Evolutionary conservation across 805 yeast genomes (phyloP).

Genomic region (Lachancea mirantina): DNA sequence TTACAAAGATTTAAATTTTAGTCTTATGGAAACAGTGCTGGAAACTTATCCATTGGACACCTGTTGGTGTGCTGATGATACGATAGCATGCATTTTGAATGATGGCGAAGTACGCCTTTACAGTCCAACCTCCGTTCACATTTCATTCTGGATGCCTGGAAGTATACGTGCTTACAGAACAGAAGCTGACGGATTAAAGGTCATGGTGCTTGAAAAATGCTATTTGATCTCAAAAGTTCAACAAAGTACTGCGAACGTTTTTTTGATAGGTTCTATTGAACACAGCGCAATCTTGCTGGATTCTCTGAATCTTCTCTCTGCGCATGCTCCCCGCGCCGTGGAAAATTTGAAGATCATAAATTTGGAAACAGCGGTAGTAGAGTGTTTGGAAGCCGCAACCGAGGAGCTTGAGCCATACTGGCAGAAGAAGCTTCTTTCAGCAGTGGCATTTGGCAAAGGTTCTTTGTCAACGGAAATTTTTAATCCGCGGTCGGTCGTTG

Average conservation of each 20-base stretch:
- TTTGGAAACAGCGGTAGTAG: conserved; percentile 53
- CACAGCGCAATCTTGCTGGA: conserved; percentile 80
- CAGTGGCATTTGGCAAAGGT: conserved; percentile 79
- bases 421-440: conserved; percentile 74
- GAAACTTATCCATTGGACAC: conserved; percentile 39
- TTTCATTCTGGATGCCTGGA: conserved; percentile 44
- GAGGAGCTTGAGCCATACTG: conserved; percentile 70
- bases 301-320: conserved; percentile 53
- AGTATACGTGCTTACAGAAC: conserved; percentile 40
- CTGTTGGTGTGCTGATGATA: conserved; percentile 84
- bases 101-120: conserved; percentile 59
- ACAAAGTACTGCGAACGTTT: conserved; percentile 48
- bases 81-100: conserved; percentile 51
- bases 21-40: conserved; percentile 21
- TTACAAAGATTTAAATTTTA: conserved; percentile 29
- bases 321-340: conserved; percentile 69
- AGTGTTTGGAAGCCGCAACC: conserved; percentile 66
- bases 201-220: conserved; percentile 50
- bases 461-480: conserved; percentile 44
- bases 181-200: conserved; percentile 63
- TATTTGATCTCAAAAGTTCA: conserved; percentile 62
- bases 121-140: conserved; percentile 54
- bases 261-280: conserved; percentile 75
- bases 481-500: conserved; percentile 56
- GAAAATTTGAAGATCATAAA: conserved; percentile 57